A percentile compares a stretch with the other conserved stretches of the same genome.
Conservation (phyloP, 2,329 filamentous ascomycete genomes). For the Berkeleyomyces basicola region DNA sequence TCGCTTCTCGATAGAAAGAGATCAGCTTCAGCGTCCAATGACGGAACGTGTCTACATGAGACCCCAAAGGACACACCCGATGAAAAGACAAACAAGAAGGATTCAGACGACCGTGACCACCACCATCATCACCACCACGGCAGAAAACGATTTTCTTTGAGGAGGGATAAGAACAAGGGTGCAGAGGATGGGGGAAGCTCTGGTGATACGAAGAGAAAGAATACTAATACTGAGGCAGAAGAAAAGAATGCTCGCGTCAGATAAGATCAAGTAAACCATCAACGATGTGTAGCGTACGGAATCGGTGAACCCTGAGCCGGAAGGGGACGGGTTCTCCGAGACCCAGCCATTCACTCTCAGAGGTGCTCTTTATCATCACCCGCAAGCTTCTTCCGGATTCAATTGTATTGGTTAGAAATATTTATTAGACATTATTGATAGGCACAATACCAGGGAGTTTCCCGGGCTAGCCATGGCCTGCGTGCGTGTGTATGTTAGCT, state of each 20-base stretch:
- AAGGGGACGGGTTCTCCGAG: constrained; percentile 7
- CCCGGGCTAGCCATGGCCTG: not conserved
- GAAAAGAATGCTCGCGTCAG: constrained; percentile 27
- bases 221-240: not conserved
- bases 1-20: not conserved
- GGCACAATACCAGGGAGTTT: not conserved
- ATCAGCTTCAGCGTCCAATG: not conserved
- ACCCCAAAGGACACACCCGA: not conserved
- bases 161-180: constrained; percentile 4
- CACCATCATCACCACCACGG: not conserved
- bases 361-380: constrained; percentile 25
- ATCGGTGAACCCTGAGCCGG: constrained; percentile 7
- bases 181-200: not conserved
- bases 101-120: not conserved
- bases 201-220: not conserved
- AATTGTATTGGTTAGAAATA: not conserved
- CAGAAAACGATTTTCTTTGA: constrained; percentile 9
- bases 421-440: constrained; percentile 3
- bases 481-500: not conserved
- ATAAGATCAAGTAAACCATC: constrained; percentile 46
- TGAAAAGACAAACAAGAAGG: not conserved
- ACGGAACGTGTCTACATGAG: not conserved
- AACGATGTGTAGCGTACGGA: constrained; percentile 3
- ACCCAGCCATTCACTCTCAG: constrained; percentile 9
- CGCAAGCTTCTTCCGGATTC: constrained; percentile 15